phyloP scores from a whole-genome alignment of 805 yeast genomes.

The Wickerhamiella spandovensis region DNA sequence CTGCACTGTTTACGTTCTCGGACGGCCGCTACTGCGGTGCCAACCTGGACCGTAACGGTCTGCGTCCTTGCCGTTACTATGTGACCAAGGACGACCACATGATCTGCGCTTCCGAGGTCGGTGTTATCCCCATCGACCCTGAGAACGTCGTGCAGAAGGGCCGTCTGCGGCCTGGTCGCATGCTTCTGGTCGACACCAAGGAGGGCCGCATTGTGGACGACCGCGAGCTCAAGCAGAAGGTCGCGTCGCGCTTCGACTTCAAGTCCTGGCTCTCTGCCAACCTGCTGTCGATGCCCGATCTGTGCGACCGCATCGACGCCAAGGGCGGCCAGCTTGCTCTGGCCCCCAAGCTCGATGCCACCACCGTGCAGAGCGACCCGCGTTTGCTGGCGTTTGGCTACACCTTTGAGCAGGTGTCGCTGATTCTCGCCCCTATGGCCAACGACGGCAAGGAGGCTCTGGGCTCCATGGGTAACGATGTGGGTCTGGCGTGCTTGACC shows the following conservation, averaged over 20 bases:
- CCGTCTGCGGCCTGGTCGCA: slow-evolving; percentile 88
- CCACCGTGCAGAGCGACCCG: slow-evolving; percentile 64
- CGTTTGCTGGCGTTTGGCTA: slow-evolving; percentile 79
- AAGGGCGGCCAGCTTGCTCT: slow-evolving; percentile 22
- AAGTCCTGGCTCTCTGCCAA: slow-evolving; percentile 86
- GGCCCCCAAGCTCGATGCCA: slow-evolving; percentile 15
- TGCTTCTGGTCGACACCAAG: slow-evolving; percentile 88
- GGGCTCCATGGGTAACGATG: slow-evolving; percentile 98
- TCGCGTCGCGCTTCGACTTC: slow-evolving; percentile 77
- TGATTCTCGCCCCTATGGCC: slow-evolving; percentile 89
- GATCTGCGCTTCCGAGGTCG: slow-evolving; percentile 97
- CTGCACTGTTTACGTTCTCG: slow-evolving; percentile 90
- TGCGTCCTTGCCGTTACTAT: slow-evolving; percentile 96
- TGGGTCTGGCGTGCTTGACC: slow-evolving; percentile 87
- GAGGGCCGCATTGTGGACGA: slow-evolving; percentile 91
- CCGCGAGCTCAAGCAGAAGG: slow-evolving; percentile 66
- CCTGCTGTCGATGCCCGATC: slow-evolving; percentile 70
- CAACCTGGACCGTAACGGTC: slow-evolving; percentile 89
- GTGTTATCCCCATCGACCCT: slow-evolving; percentile 83
- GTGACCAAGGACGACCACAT: slow-evolving; percentile 88
- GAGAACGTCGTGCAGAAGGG: slow-evolving; percentile 79
- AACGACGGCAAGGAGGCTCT: slow-evolving; percentile 81
- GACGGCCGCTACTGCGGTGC: slow-evolving; percentile 99
- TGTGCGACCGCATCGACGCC: slow-evolving; percentile 43
- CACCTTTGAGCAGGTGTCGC: slow-evolving; percentile 81